phyloP scores from a whole-genome alignment of 225 moss, liverwort and hornwort genomes.

The Anthoceros angustus region DNA sequence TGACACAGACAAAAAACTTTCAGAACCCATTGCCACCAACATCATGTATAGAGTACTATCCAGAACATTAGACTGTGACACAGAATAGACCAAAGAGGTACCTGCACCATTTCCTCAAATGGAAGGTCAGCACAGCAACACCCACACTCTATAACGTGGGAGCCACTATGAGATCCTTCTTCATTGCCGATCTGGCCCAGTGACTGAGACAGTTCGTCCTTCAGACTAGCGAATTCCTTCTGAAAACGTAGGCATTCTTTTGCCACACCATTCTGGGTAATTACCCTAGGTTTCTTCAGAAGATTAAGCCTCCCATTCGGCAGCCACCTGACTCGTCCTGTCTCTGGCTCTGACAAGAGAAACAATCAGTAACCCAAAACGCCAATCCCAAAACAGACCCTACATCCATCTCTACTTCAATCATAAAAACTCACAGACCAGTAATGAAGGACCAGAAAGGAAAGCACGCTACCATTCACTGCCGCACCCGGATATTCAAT shows the following conservation, averaged over 20 bases:
- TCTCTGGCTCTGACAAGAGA: slow-evolving; percentile 11
- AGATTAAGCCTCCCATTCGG: slow-evolving; percentile 14
- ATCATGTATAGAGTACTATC: neutral
- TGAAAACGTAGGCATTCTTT: slow-evolving; percentile 28
- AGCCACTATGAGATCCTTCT: slow-evolving; percentile 6
- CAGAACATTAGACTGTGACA: slow-evolving; percentile 1
- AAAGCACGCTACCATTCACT: neutral
- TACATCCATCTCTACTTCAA: neutral
- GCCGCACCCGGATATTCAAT: slow-evolving; percentile 12
- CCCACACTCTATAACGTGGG: slow-evolving; percentile 45
- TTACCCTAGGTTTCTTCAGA: slow-evolving; percentile 17
- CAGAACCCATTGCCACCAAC: too few relatives aligned
- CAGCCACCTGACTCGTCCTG: slow-evolving; percentile 15
- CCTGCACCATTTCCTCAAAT: slow-evolving; percentile 68
- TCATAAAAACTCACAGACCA: neutral
- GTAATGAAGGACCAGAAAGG: neutral
- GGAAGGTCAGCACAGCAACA: slow-evolving; percentile 51
- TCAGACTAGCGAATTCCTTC: slow-evolving; percentile 26
- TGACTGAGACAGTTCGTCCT: slow-evolving; percentile 9
- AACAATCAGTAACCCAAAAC: neutral
- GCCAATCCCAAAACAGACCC: neutral
- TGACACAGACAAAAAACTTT: slow-evolving; percentile 2
- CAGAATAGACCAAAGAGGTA: slow-evolving; percentile 8
- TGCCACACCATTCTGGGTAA: slow-evolving; percentile 3
- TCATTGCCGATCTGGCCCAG: slow-evolving; percentile 2